These are phyloP conservation scores for Akanthomyces dipterigenus DNA, from an alignment of 2,329 filamentous ascomycete species.

Conservation along the genomic window DNA sequence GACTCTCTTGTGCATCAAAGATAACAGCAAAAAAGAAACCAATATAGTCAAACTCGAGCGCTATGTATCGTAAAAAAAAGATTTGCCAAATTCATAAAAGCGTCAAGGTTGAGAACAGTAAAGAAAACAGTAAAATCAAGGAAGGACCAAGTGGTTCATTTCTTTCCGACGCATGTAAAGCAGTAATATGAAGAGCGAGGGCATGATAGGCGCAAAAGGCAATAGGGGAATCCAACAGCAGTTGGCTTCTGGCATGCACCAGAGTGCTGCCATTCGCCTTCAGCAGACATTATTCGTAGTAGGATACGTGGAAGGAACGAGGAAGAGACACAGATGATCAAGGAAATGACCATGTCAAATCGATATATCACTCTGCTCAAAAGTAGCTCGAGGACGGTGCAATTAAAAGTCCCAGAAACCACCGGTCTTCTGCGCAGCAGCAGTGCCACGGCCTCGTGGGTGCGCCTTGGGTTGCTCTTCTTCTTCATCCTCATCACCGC, in stretches of 20 bases:
- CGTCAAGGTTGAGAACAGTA: background rate
- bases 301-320: background rate
- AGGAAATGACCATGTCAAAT: background rate
- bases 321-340: background rate
- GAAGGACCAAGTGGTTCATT: background rate
- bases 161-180: background rate
- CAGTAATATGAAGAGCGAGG: background rate
- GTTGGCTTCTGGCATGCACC: background rate
- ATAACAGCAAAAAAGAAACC: background rate
- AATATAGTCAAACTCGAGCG: slow-evolving; percentile 5
- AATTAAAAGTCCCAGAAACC: slow-evolving; percentile 43
- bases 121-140: background rate
- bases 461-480: slow-evolving; percentile 21
- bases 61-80: slow-evolving; percentile 3
- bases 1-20: slow-evolving; percentile 1
- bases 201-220: background rate
- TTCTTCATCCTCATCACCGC: slow-evolving; percentile 17
- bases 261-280: background rate
- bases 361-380: background rate
- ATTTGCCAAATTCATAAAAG: slow-evolving; percentile 1
- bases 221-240: background rate
- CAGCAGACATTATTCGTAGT: background rate
- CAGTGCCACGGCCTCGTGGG: slow-evolving; percentile 30
- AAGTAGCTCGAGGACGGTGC: background rate
- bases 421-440: slow-evolving; percentile 26